Evolutionary conservation across 2,329 filamentous ascomycete species (phyloP).

Genomic region (Endoconidiophora polonica): DNA sequence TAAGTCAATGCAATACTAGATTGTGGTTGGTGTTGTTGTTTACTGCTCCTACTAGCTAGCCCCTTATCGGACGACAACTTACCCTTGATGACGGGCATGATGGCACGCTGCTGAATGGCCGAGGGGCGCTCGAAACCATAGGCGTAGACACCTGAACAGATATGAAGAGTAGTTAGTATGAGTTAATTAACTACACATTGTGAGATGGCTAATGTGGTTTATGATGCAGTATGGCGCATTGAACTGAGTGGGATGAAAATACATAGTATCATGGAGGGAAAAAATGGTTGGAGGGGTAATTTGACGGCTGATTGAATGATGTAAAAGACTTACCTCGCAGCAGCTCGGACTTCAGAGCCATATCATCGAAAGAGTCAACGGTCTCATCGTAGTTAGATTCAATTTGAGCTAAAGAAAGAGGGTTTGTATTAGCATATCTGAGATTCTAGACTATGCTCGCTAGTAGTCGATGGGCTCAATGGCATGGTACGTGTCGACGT

Average conservation of each 20-base stretch:
- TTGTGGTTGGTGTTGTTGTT: no score
- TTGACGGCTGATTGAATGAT: conserved; percentile 10
- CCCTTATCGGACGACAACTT: conserved; percentile 21
- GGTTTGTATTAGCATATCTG: background rate
- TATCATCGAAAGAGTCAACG: conserved; percentile 96
- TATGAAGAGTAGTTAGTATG: background rate
- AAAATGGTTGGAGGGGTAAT: background rate
- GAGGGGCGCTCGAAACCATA: conserved; percentile 99
- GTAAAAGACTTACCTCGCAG: conserved; percentile 50
- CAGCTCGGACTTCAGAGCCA: conserved; percentile 93
- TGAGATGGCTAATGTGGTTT: background rate
- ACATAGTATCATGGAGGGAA: background rate
- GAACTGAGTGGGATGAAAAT: background rate
- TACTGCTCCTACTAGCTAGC: no score
- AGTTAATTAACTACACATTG: background rate
- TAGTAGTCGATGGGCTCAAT: background rate
- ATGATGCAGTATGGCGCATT: background rate
- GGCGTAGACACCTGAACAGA: conserved; percentile 65
- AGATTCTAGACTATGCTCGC: background rate
- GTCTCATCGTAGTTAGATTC: conserved; percentile 99
- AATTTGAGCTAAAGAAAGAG: conserved; percentile 61
- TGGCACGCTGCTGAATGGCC: conserved; percentile 98
- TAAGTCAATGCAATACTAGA: background rate
- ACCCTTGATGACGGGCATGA: conserved; percentile 99
- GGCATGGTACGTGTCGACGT: background rate